phyloP scores from a whole-genome alignment of 2,329 filamentous ascomycete genomes.

The Stagonosporopsis vannaccii region DNA sequence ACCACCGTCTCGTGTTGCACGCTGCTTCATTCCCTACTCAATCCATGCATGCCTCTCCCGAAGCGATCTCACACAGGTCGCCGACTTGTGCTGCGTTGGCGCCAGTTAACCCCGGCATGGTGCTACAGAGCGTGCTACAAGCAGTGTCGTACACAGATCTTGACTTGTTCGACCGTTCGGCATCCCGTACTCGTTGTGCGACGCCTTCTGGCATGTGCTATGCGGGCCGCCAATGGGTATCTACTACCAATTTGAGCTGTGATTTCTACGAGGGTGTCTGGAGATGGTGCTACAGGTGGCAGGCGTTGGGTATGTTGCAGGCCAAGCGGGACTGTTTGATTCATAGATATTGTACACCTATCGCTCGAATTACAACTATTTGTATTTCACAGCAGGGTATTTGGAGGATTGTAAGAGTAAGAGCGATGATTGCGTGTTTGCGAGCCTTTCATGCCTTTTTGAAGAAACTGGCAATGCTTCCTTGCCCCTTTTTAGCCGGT shows the following conservation, averaged over 20 bases:
- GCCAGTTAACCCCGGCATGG: neutral
- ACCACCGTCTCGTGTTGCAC: neutral
- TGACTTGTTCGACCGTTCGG: constrained; percentile 14
- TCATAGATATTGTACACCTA: neutral
- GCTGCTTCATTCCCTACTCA: neutral
- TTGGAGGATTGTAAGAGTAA: neutral
- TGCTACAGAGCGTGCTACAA: constrained; percentile 13
- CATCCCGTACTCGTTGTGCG: constrained; percentile 9
- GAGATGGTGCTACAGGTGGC: neutral
- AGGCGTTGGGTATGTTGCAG: neutral
- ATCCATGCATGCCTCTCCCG: constrained; percentile 2
- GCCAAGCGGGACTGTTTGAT: neutral
- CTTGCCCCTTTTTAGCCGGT: constrained; percentile 64
- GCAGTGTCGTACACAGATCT: constrained; percentile 22
- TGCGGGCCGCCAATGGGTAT: neutral
- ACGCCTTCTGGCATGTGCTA: neutral
- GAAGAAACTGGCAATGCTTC: constrained; percentile 93
- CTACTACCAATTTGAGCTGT: constrained; percentile 1
- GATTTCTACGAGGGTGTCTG: neutral
- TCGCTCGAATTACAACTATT: neutral
- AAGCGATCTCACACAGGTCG: constrained; percentile 10
- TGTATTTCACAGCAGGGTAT: neutral
- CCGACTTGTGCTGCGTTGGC: constrained; percentile 14
- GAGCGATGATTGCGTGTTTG: neutral
- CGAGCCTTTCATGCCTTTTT: constrained; percentile 67